phyloP scores from a whole-genome alignment of 805 yeast genomes.

The Starmerella lactis-condensi region DNA sequence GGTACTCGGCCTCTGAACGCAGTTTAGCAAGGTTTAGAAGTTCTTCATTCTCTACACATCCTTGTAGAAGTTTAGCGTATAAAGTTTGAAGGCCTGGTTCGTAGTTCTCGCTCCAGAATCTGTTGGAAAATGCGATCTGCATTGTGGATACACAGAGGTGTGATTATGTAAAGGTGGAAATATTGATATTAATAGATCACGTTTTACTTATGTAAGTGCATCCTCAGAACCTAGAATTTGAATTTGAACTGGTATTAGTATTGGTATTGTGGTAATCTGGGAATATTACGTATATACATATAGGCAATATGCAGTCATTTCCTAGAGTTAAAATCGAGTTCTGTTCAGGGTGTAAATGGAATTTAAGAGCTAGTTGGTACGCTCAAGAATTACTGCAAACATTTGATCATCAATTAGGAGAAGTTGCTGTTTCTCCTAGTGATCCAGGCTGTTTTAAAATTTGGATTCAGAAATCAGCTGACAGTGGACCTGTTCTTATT shows the following conservation, averaged over 20 bases:
- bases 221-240: too few relatives aligned
- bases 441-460: slow-evolving; percentile 44
- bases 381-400: slow-evolving; percentile 72
- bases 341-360: slow-evolving; percentile 79
- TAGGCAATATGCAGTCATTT: slow-evolving; percentile 18
- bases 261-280: not conserved
- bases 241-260: not conserved
- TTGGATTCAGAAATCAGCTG: slow-evolving; percentile 27
- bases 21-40: slow-evolving; percentile 45
- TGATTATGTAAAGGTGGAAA: too few relatives aligned
- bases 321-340: slow-evolving; percentile 54
- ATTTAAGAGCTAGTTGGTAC: slow-evolving; percentile 74
- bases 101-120: slow-evolving; percentile 18
- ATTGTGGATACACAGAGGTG: too few relatives aligned
- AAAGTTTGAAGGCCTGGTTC: slow-evolving; percentile 22
- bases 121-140: slow-evolving; percentile 13
- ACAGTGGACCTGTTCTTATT: slow-evolving; percentile 22
- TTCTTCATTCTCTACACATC: slow-evolving; percentile 53
- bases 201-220: too few relatives aligned
- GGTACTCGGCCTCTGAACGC: slow-evolving; percentile 53
- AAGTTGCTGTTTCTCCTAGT: slow-evolving; percentile 34
- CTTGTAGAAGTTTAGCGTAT: slow-evolving; percentile 28
- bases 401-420: slow-evolving; percentile 40
- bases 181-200: too few relatives aligned
- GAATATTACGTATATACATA: not conserved